These are phyloP conservation scores for Tuber aestivum DNA, from an alignment of 495 filamentous ascomycete genomes.

Conservation along the genomic window DNA sequence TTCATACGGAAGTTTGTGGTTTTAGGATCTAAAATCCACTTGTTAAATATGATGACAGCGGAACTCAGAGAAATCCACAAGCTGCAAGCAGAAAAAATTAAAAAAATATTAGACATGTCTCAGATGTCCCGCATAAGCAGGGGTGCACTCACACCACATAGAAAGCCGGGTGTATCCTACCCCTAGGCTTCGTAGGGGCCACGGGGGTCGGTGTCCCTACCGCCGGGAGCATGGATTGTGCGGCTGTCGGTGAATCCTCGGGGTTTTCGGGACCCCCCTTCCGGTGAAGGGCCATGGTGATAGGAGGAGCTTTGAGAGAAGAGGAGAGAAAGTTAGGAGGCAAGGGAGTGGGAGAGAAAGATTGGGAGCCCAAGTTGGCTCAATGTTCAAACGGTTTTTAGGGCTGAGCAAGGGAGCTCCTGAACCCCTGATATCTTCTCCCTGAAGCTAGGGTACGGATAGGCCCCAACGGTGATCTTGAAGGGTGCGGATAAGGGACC, in stretches of 20 bases:
- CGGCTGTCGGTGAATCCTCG: not conserved
- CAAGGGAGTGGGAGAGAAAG: not conserved
- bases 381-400: not conserved
- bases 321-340: not conserved
- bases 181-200: not conserved
- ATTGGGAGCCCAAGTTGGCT: not conserved
- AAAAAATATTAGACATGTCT: slow-evolving; percentile 10
- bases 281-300: not conserved
- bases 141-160: slow-evolving; percentile 72
- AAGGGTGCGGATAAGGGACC: not conserved
- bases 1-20: slow-evolving; percentile 63
- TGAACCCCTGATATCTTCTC: not conserved
- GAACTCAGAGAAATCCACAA: slow-evolving; percentile 88
- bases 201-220: not conserved
- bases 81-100: slow-evolving; percentile 47
- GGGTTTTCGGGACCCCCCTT: not conserved
- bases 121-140: slow-evolving; percentile 11
- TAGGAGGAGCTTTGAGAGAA: not conserved
- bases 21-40: slow-evolving; percentile 82
- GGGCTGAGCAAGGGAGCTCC: not conserved
- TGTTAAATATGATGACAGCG: slow-evolving; percentile 96
- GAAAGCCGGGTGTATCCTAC: slow-evolving; percentile 66
- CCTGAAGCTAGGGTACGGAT: not conserved
- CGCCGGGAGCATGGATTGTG: not conserved
- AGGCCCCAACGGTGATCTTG: not conserved